These are phyloP conservation scores for Rhodotorula sp. DNA, from an alignment of 1,284 basidiomycete genomes.

Conservation along the genomic window DNA sequence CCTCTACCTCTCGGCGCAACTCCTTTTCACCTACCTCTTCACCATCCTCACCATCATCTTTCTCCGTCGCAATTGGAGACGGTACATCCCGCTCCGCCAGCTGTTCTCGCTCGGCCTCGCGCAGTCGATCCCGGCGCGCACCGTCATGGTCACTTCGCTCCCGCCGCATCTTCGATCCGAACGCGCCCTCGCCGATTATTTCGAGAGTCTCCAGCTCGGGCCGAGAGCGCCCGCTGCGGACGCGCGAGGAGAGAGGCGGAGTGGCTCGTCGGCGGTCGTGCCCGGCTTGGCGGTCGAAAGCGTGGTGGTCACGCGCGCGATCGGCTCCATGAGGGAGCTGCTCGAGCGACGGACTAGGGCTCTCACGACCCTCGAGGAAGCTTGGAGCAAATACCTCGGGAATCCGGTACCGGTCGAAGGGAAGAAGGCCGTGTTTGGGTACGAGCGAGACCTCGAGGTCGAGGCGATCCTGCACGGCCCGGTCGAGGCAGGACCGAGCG, in stretches of 20 bases:
- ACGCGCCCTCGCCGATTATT: constrained; percentile 84
- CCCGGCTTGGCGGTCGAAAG: constrained; percentile 75
- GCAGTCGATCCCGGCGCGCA: constrained; percentile 88
- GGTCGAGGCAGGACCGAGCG: not conserved
- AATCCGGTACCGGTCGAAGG: constrained; percentile 80
- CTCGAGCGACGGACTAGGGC: constrained; percentile 76
- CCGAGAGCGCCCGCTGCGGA: not conserved
- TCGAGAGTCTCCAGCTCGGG: constrained; percentile 61
- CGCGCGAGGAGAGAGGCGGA: not conserved
- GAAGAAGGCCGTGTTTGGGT: constrained; percentile 62
- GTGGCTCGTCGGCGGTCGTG: not conserved
- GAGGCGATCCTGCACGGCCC: constrained; percentile 32
- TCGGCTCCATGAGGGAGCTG: constrained; percentile 68
- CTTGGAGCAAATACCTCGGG: constrained; percentile 87
- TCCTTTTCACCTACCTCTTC: constrained; percentile 91
- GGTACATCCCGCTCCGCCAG: constrained; percentile 78
- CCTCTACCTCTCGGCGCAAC: constrained; percentile 60
- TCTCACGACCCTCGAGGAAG: constrained; percentile 71
- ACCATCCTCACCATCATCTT: constrained; percentile 79
- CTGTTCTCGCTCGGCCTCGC: constrained; percentile 90
- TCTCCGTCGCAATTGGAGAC: constrained; percentile 82
- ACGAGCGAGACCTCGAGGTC: constrained; percentile 51
- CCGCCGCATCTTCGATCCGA: constrained; percentile 81
- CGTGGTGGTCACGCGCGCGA: constrained; percentile 83
- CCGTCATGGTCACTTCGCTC: constrained; percentile 81